Percentiles rank a stretch among this genome's conserved stretches.
Conservation (phyloP, 305 asterid genomes). For the Solanum hybrid region DNA sequence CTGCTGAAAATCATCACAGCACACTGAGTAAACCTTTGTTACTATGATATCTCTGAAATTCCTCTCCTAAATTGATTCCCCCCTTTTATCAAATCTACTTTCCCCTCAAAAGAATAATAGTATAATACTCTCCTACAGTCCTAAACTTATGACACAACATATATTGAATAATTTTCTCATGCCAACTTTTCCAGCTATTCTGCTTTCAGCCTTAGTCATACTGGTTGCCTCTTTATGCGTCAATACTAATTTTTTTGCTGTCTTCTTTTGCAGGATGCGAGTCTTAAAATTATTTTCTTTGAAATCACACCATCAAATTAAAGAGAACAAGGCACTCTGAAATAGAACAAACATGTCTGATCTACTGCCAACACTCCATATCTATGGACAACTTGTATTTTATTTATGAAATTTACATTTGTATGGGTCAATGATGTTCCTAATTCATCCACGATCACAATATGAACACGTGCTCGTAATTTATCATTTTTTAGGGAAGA, state of each 20-base stretch:
- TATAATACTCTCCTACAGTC: background rate
- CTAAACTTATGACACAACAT: background rate
- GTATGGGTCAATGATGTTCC: background rate
- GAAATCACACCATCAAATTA: slow-evolving; percentile 20
- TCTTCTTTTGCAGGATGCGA: slow-evolving; percentile 32
- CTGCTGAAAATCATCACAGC: background rate
- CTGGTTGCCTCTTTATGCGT: background rate
- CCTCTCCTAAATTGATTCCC: background rate
- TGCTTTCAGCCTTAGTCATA: background rate
- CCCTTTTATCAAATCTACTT: background rate
- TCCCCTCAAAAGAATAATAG: background rate
- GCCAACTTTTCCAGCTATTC: background rate
- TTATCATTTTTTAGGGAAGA: background rate
- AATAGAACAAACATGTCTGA: background rate
- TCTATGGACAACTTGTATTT: background rate
- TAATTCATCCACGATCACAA: background rate
- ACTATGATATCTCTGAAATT: background rate
- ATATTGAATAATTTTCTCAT: background rate
- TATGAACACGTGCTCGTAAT: background rate
- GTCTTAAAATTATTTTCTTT: slow-evolving; percentile 39
- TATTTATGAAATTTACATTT: background rate
- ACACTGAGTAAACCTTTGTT: background rate
- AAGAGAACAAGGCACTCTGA: slow-evolving; percentile 24
- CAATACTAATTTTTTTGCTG: background rate
- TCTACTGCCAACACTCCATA: background rate